Conservation (phyloP, 2,329 filamentous ascomycete species). For the Stagonosporopsis vannaccii region DNA sequence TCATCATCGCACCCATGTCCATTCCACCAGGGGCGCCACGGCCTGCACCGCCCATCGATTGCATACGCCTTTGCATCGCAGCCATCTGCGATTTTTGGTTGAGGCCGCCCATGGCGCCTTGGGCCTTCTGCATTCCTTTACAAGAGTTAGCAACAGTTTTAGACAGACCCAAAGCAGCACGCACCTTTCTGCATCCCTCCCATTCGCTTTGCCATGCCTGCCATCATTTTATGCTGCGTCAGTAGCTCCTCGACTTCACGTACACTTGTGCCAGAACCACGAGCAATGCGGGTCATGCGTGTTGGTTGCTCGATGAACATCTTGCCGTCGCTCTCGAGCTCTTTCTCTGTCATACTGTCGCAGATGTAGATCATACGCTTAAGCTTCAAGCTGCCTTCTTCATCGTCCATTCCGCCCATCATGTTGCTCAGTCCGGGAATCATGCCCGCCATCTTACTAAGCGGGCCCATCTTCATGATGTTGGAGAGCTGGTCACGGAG, state of each 20-base stretch:
- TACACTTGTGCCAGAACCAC: constrained; percentile 88
- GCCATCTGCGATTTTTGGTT: constrained; percentile 94
- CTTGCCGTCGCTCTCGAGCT: constrained; percentile 94
- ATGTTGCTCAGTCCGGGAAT: constrained; percentile 93
- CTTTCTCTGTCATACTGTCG: constrained; percentile 96
- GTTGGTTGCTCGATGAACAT: constrained; percentile 91
- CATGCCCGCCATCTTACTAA: constrained; percentile 98
- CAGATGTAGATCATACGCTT: constrained; percentile 99
- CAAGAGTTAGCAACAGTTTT: neutral
- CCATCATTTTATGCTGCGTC: constrained; percentile 99
- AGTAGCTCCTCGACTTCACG: constrained; percentile 93
- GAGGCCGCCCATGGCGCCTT: constrained; percentile 86
- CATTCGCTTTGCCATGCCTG: constrained; percentile 99
- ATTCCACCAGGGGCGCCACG: constrained; percentile 64
- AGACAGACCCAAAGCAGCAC: neutral
- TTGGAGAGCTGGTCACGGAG: constrained; percentile 94
- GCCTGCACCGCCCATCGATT: constrained; percentile 83
- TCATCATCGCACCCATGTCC: constrained; percentile 89
- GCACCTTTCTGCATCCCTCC: constrained; percentile 87
- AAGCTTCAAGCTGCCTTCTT: constrained; percentile 90
- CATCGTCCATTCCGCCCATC: constrained; percentile 96
- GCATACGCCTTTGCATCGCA: constrained; percentile 94
- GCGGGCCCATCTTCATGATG: constrained; percentile 99
- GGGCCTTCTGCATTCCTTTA: constrained; percentile 80
- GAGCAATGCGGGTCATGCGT: constrained; percentile 89